phyloP scores from a whole-genome alignment of 148 eudicot genomes.

The Chenopodium quinoa region DNA sequence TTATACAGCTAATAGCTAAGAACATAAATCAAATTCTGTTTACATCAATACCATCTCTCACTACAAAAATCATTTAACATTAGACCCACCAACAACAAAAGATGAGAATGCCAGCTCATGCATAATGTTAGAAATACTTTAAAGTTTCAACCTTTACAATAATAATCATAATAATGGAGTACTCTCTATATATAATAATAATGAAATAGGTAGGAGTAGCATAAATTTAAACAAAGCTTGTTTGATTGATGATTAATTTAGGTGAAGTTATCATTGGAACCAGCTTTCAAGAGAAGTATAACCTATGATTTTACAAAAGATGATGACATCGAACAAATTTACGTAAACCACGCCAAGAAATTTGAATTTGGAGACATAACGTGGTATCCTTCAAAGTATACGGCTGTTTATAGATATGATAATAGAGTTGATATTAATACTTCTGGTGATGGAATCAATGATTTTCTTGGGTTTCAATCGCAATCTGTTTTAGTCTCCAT shows the following conservation, averaged over 20 bases:
- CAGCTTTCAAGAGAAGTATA: conserved; percentile 71
- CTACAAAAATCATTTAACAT: too few species aligned
- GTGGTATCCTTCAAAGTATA: conserved; percentile 78
- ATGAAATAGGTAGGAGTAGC: neutral
- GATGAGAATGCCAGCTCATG: neutral
- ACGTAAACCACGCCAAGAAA: conserved; percentile 47
- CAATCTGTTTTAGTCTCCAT: conserved; percentile 41
- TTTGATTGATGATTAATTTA: conserved; percentile 11
- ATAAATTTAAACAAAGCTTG: neutral
- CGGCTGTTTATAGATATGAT: conserved; percentile 63
- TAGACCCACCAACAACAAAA: too few species aligned
- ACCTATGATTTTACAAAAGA: conserved; percentile 60
- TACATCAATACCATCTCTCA: too few species aligned
- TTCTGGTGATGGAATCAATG: conserved; percentile 55
- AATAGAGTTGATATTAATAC: conserved; percentile 53
- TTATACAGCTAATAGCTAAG: too few species aligned
- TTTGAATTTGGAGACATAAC: conserved; percentile 79
- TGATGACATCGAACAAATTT: conserved; percentile 42
- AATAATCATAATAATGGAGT: neutral
- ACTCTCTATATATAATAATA: too few species aligned
- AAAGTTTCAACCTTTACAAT: neutral
- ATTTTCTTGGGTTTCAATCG: conserved; percentile 83
- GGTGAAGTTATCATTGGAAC: conserved; percentile 64
- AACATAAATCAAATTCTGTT: too few species aligned
- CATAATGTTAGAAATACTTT: neutral